These are phyloP conservation scores for Podospora tetraspora DNA, from an alignment of 495 filamentous ascomycete species.

Conservation along the genomic window DNA sequence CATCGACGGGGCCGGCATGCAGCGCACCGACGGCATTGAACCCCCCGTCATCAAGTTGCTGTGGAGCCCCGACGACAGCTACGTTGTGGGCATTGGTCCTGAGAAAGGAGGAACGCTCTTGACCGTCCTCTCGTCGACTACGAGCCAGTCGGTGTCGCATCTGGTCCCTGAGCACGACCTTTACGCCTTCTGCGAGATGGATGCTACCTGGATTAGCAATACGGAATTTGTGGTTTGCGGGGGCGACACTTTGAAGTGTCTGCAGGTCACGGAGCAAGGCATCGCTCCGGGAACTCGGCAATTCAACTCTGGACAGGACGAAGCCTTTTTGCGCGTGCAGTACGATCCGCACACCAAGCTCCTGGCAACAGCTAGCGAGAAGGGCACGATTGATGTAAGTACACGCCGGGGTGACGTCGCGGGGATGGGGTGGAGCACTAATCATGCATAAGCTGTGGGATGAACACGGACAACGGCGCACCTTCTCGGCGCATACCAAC, in stretches of 20 bases:
- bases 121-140: slow-evolving; percentile 45
- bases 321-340: slow-evolving; percentile 42
- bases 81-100: slow-evolving; percentile 52
- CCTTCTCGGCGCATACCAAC: slow-evolving; percentile 47
- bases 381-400: slow-evolving; percentile 49
- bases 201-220: slow-evolving; percentile 57
- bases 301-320: slow-evolving; percentile 39
- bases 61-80: slow-evolving; percentile 54
- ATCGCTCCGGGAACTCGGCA: slow-evolving; percentile 34
- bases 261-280: slow-evolving; percentile 33
- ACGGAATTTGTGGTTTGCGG: slow-evolving; percentile 57
- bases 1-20: slow-evolving; percentile 47
- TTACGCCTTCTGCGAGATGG: slow-evolving; percentile 38
- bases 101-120: slow-evolving; percentile 44
- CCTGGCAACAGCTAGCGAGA: slow-evolving; percentile 46
- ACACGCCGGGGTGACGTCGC: neutral
- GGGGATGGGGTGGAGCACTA: no score
- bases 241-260: slow-evolving; percentile 42
- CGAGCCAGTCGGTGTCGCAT: slow-evolving; percentile 36
- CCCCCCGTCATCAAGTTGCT: slow-evolving; percentile 53
- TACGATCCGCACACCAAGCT: slow-evolving; percentile 44
- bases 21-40: slow-evolving; percentile 43
- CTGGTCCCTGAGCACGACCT: slow-evolving; percentile 43
- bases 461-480: slow-evolving; percentile 36
- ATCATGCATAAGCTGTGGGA: slow-evolving; percentile 45